Evolutionary conservation across 306 rosid species (phyloP), one percentile per base, ranked within the genome.

Genomic region (Trifolium repens): DNA sequence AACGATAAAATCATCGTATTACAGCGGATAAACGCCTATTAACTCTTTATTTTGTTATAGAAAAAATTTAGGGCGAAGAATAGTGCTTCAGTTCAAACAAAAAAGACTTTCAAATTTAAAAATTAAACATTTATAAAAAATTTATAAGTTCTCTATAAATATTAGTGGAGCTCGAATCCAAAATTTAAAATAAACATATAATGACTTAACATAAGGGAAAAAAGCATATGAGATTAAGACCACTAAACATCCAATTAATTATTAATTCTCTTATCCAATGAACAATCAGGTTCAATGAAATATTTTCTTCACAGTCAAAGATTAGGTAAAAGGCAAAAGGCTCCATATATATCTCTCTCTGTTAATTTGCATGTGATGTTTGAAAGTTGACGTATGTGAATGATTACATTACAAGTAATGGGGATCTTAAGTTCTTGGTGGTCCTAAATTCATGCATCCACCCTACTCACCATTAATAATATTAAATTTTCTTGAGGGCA

Each of bases 321-420:
- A 64, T 35, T 5, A 14, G 65, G 34, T 82, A 79, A 62, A 77
- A 37, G 63, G 65, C 15, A 59, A 42, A 43, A 66, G 73, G 60
- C 24, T 69, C 39, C 17, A 16, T 32, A 32, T 32, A 32, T 26
- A 14, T 15, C n/a, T 59, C 65, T 70, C 73, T 77, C 64, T 40
- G 74, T 57, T 75, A 52, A 52, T 7, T 55, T 62, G 68, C 87
- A 78, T 74, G 80, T 43, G 19, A 79, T 82, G 32, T 35, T 68
- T 43, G 52, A 69, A 70, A 72, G 62, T 43, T 67, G 73, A 27
- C 75, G 8, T 37, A 63, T 65, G 27, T 46, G 60, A 81, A 82
- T 83, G 76, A 84, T 83, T 71, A 78, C 52, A 61, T 77, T 71
- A 60, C 61, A 54, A 3, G 2, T 59, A 74, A 67, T 46, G 66